These are phyloP conservation scores for Tricladium varicosporioides DNA, from an alignment of 2,329 filamentous ascomycete species.

Conservation along the genomic window DNA sequence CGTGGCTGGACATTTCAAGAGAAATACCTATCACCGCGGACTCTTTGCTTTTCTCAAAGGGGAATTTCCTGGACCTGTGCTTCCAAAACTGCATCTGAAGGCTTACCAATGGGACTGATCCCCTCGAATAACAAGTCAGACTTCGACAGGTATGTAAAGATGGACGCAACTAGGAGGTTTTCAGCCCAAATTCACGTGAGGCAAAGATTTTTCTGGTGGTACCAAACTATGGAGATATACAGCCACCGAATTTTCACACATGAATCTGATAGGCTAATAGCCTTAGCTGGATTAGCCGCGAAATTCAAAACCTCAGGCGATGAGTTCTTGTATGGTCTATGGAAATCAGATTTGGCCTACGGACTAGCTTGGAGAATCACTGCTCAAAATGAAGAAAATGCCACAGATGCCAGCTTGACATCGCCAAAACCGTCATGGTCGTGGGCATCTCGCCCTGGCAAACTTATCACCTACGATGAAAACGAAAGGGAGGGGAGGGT, in stretches of 20 bases:
- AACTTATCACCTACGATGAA: constrained; percentile 9
- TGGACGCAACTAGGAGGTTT: constrained; percentile 3
- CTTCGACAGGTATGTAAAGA: constrained; percentile 13
- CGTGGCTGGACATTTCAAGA: constrained; percentile 18
- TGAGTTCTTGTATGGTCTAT: constrained; percentile 12
- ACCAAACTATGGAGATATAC: constrained; percentile 15
- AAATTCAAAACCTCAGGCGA: constrained; percentile 5
- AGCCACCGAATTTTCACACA: constrained; percentile 12
- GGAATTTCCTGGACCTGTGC: constrained; percentile 13
- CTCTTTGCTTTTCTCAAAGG: constrained; percentile 6
- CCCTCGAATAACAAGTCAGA: constrained; percentile 15
- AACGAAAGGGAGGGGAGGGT: constrained; percentile 1
- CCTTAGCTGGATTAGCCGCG: constrained; percentile 14
- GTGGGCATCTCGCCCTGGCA: constrained; percentile 11
- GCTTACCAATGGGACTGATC: constrained; percentile 9
- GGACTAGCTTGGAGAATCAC: constrained; percentile 13
- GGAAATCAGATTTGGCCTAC: constrained; percentile 11
- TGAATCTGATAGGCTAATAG: constrained; percentile 17
- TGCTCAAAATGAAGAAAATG: constrained; percentile 1
- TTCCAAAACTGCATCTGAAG: constrained; percentile 14
- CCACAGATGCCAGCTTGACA: constrained; percentile 3
- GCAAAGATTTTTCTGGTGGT: constrained; percentile 16
- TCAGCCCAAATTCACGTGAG: neutral
- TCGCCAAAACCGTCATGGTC: constrained; percentile 10
- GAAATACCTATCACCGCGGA: constrained; percentile 10